Evolutionary conservation across 2,329 filamentous ascomycete genomes (phyloP), one percentile per base, ranked within the genome.

Genomic region (Colletotrichum camelliae): DNA sequence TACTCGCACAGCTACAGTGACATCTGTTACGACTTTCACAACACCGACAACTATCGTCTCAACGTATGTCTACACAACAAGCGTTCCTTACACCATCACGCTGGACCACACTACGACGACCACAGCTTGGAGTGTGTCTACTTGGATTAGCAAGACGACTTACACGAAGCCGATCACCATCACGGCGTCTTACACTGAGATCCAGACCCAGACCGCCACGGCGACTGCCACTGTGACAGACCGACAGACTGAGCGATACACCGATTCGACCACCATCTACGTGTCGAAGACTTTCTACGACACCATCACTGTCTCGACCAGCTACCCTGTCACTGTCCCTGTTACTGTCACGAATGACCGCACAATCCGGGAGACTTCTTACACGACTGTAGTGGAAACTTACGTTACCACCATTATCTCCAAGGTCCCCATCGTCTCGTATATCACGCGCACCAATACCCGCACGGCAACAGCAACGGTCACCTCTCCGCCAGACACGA

Each of bases 231-330:
- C 74, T 31, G 64, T 72, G 4, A 76, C 74, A 13, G 71, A 70
- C 37, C 70, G 61, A 21, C 58, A 74, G 21, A 74, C 74, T 10
- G 60, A 72, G 64, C 57, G 55, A 43, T 72, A 67, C 29, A 69
- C 67, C 16, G 71, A 72, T 33, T 57, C 66, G 5, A 76, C 74
- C 12, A 76, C 71, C 2, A 39, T 76, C 16, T 76, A 66, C 24
- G 74, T 76, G 10, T 67, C 71, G 9, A 75, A 48, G 12, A 76
- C 74, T 2, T 67, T 77, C 13, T 65, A 71, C 2, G 72, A 77
- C 4, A 79, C 79, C 5, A 67, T 78, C 33, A 77, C 75, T 1
- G 43, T 79, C 13, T 74, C 75, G 1, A 79, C 78, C 33, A 76
- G 77, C 27, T 70, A 77, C 27, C 67, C 77, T 4, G 76, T 79